Evolutionary conservation across 129 eudicot genomes (phyloP).

Genomic region (Flaveria robusta): DNA sequence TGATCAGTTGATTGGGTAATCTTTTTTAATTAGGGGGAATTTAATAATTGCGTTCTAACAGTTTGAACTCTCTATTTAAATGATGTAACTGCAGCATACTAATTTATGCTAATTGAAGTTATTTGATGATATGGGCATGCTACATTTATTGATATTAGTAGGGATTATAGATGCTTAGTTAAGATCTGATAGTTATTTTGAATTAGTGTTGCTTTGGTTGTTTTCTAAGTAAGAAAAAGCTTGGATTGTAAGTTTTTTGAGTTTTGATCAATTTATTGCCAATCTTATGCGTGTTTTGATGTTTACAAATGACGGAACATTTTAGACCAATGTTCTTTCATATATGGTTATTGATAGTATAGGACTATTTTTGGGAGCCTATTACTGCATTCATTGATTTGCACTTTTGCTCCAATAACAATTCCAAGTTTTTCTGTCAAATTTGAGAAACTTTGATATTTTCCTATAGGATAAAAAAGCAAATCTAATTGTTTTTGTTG

Average conservation of each 20-base stretch:
- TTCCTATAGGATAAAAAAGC: no score
- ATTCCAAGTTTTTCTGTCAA: no score
- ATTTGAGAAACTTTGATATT: no score
- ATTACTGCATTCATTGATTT: no score
- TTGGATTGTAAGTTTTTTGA: not conserved
- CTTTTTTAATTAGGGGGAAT: not conserved
- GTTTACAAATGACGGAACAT: not conserved
- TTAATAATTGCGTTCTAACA: not conserved
- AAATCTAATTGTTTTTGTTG: no score
- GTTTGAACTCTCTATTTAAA: constrained; percentile 14
- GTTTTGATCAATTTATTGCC: not conserved
- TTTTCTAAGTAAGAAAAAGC: constrained; percentile 3
- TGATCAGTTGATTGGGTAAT: not conserved
- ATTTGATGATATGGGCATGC: not conserved
- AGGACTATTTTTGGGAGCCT: no score
- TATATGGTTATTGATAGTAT: no score
- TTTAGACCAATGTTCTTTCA: not conserved
- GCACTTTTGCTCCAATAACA: no score
- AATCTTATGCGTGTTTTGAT: not conserved
- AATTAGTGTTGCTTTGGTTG: constrained; percentile 13
- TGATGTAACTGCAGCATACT: not conserved
- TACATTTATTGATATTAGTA: not conserved
- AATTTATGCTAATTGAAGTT: not conserved
- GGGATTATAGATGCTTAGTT: not conserved
- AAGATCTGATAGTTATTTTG: constrained; percentile 9